Evolutionary conservation across 192 early-diverging fungal species (phyloP), one percentile per base, ranked within the genome.

Genomic region (Gonapodya sp.): DNA sequence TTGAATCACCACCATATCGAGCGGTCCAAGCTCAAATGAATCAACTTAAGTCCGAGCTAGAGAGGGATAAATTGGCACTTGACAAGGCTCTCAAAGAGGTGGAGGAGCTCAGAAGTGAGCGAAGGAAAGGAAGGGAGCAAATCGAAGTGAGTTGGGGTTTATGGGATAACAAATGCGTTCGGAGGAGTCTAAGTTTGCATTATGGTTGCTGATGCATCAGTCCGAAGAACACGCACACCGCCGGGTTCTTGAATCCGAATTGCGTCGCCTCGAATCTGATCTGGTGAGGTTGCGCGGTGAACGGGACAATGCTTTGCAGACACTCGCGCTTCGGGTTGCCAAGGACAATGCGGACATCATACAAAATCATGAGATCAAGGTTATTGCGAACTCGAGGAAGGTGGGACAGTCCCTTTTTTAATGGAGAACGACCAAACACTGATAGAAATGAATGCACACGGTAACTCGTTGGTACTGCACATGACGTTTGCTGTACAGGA

Each of bases 221-320:
- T 36, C 83, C 0, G 88, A 86, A 73, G 81, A 88, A 0, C 79
- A 82, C 0, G 73, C 85, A 24, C 86, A 88, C 79, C 80, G 85
- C 2, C 84, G 84, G 73, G 83, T 86, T 0, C 81, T 92, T 37
- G 89, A 89, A 34, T 81, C 84, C 0, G 90, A 90, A 82, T 83
- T 87, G 81, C 85, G 85, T 81, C 80, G 87, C 30, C 73, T 92
- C 31, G 88, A 92, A 18, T 81, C 75, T 33, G 90, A 92, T 73
- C 78, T 92, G 31, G 83, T 82, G n/a, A 80, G 83, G 35, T 80
- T 80, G 34, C 74, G 85, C 0, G 83, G 83, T 31, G 80, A 73
- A 37, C 83, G 84, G 73, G 85, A 86, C 73, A 80, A 85, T 1
- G 82, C 82, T 18, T 83, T 84, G 36, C 82, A 82, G 73, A 82